A percentile compares a stretch with the other conserved stretches of the same genome.
Conservation (phyloP, 345 rosid genomes). For the Camelina sativa region DNA sequence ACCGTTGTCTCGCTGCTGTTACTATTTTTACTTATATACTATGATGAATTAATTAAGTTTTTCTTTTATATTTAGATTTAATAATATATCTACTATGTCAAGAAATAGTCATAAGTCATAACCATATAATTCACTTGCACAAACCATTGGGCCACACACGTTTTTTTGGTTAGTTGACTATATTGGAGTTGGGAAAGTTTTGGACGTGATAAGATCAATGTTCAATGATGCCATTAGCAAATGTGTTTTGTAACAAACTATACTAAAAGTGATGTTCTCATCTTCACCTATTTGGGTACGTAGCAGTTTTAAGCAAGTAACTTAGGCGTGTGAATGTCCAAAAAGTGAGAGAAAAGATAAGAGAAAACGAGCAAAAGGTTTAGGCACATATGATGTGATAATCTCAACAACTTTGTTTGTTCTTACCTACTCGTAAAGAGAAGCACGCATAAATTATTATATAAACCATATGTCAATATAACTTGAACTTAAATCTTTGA, state of each 20-base stretch:
- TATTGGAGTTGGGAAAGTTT: constrained; percentile 18
- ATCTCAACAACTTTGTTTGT: constrained; percentile 42
- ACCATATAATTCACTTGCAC: too few relatives aligned
- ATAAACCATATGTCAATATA: constrained; percentile 2
- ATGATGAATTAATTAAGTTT: not conserved
- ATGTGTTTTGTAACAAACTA: constrained; percentile 42
- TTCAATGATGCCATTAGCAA: constrained; percentile 13
- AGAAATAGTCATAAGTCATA: too few relatives aligned
- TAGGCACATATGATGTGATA: constrained; percentile 42
- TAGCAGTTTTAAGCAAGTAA: constrained; percentile 17
- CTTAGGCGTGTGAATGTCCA: constrained; percentile 38
- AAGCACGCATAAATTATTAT: constrained; percentile 5
- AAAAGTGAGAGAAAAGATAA: constrained; percentile 14
- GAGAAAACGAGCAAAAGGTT: constrained; percentile 4
- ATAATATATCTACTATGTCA: too few relatives aligned
- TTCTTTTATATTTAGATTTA: not conserved
- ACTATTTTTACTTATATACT: not conserved
- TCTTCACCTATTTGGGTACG: constrained; percentile 25
- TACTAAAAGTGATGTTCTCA: constrained; percentile 40
- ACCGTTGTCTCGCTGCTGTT: constrained; percentile 35
- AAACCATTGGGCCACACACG: not conserved
- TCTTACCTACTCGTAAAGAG: constrained; percentile 17
- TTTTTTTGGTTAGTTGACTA: not conserved
- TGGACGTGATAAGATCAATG: constrained; percentile 22
- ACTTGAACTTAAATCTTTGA: constrained; percentile 4